Evolutionary conservation across 306 rosid genomes (phyloP).

Genomic region (Cicer judaicum): DNA sequence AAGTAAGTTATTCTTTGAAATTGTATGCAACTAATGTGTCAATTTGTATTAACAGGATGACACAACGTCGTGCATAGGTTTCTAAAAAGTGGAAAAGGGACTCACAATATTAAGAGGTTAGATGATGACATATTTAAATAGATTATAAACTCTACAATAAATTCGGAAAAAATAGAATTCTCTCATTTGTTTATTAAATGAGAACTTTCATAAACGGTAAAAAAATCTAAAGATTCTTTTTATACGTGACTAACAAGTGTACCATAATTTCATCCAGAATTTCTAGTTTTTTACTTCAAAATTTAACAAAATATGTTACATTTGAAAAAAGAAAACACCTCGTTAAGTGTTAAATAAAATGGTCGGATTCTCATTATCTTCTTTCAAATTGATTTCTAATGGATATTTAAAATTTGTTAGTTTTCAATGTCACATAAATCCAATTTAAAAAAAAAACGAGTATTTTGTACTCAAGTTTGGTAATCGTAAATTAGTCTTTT

Average conservation of each 20-base stretch:
- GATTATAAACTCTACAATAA: constrained; percentile 15
- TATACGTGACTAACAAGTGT: neutral
- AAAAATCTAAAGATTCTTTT: neutral
- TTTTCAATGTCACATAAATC: constrained; percentile 6
- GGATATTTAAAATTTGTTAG: constrained; percentile 10
- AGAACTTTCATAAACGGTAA: constrained; percentile 6
- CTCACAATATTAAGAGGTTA: constrained; percentile 91
- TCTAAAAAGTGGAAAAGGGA: constrained; percentile 80
- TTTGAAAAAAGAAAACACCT: neutral
- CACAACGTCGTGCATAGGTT: constrained; percentile 82
- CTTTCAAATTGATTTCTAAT: neutral
- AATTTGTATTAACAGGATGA: constrained; percentile 60
- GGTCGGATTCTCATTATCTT: too few species aligned
- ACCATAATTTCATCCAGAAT: too few species aligned
- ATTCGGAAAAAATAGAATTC: neutral
- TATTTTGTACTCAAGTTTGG: constrained; percentile 3
- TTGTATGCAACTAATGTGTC: constrained; percentile 35
- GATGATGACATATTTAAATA: constrained; percentile 37
- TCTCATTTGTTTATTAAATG: constrained; percentile 20
- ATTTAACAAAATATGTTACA: too few species aligned
- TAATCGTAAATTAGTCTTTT: constrained; percentile 13
- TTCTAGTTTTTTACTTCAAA: too few species aligned
- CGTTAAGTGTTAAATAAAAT: neutral
- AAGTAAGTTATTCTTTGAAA: neutral
- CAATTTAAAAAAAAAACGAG: neutral